Percentiles rank a stretch among this genome's conserved stretches.
These are phyloP conservation scores for Ogataea salicorniae DNA, from an alignment of 805 yeast genomes.

Conservation along the genomic window DNA sequence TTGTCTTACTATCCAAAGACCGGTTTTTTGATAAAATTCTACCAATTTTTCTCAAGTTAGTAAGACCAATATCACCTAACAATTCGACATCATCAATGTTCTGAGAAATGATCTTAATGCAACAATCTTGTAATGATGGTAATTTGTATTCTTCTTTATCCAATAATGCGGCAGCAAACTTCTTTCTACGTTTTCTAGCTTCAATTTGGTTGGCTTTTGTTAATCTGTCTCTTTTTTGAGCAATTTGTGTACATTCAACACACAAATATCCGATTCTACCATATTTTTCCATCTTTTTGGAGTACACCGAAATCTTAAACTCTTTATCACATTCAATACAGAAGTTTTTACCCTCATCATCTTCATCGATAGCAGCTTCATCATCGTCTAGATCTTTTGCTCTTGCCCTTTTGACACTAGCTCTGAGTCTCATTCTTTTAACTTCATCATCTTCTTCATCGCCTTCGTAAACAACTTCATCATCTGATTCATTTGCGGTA, in stretches of 20 bases:
- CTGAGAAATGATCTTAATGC: constrained; percentile 61
- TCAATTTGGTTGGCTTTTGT: constrained; percentile 49
- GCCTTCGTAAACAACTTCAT: constrained; percentile 34
- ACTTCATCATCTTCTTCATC: constrained; percentile 21
- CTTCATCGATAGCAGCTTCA: constrained; percentile 28
- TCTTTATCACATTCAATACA: constrained; percentile 60
- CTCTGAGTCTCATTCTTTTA: constrained; percentile 14
- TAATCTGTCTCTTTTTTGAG: constrained; percentile 38
- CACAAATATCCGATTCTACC: constrained; percentile 63
- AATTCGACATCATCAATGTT: constrained; percentile 72
- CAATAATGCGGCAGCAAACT: constrained; percentile 77
- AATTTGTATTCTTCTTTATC: constrained; percentile 60
- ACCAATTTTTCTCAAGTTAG: constrained; percentile 66
- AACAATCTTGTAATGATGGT: constrained; percentile 76
- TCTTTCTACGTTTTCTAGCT: constrained; percentile 70
- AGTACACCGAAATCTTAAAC: constrained; percentile 63
- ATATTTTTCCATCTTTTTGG: constrained; percentile 42
- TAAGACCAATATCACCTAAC: constrained; percentile 80
- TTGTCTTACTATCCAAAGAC: constrained; percentile 65
- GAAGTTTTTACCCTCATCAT: constrained; percentile 43
- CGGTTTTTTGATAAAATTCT: constrained; percentile 78
- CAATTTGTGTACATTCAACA: constrained; percentile 49
- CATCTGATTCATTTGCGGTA: constrained; percentile 22
- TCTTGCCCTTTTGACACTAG: constrained; percentile 33
- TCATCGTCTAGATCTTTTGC: constrained; percentile 32